Base-by-base conservation (phyloP, 148 eudicot species). In the Euryodendron excelsum region DNA sequence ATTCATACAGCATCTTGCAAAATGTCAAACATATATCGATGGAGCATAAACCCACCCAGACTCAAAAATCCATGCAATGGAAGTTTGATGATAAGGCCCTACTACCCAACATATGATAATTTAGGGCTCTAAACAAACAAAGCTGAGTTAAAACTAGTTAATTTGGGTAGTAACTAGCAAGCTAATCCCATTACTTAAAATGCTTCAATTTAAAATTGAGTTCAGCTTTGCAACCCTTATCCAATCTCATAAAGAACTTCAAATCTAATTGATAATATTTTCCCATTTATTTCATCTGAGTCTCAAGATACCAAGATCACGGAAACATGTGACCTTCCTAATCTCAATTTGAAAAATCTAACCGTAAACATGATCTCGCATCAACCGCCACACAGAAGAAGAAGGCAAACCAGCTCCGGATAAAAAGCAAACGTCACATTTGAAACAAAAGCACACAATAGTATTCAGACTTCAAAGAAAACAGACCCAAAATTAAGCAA, bases 201-300 rank as follows among this genome's bases (percentile, higher is more conserved):
- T 41, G 45, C 4, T 41, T 3, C 45, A 41, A 41, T 41, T 41
- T 41, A 41, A n/a, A 41, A 2, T 20, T 2, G 20, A 64, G 20
- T 64, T 18, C 41, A 33, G 34, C 69, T 64, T 17, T 18, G 67
- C 15, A 34, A 2, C 44, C 44, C 9, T 66, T 36, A 39, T 20
- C 34, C 14, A 36, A 66, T 66, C 70, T 36, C 11, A 44, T 37
- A 21, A n/a, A 41, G 8, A 66, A 66, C 47, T 21, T 34, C 47
- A 66, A 66, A 66, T 66, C 47, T 21, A 36, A 44, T 36, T n/a
- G 37, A 66, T 41, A 65, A 36, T 36, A 66, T 66, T 66, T n/a
- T 9, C 70, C 70, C 21, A 20, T 21, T 39, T 21, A n/a, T 30
- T 15, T 36, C 3, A 20, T 9, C 9, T 33, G 5, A 5, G 25